Base-by-base conservation (phyloP, 495 filamentous ascomycete genomes). In the Hyphodiscus hymeniophilus region DNA sequence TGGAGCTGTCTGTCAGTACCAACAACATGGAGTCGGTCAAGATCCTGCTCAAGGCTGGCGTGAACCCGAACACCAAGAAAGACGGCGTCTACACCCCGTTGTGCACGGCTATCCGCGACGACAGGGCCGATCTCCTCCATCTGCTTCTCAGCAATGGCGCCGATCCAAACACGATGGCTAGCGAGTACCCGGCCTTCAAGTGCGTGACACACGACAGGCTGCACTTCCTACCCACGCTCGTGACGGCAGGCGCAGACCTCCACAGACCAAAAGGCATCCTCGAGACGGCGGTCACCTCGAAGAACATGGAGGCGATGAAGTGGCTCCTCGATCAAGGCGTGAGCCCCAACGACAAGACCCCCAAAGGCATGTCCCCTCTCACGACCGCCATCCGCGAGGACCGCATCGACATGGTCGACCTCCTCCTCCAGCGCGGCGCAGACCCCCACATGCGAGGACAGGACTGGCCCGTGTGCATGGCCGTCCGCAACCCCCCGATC, bases 401-500 rank as follows among this genome's bases (percentile, higher is more conserved):
- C 41, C 66, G 67, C 2, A 45, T 52, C 12, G 66, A 74, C 7
- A 55, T 76, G 42, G 57, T 78, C 39, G 67, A 71, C 35, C 56
- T 71, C 20, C 66, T 80, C 2, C 55, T 77, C 8, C 53, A 58
- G 13, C 62, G 71, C 31, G 74, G 76, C 16, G 75, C 75, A 1
- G 69, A 79, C 43, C 67, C 72, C 3, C 69, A 71, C 32, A 51
- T 73, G 11, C 63, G 73, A 32, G 71, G 75, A 31, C 56, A 76
- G 46, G 73, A 79, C 53, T 76, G 72, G 71, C 75, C 75, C 1
- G 58, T 79, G 12, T 73, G 65, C 47, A 74, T 79, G 69, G 74
- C 75, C 0, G 70, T 73, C 22, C 62, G 60, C 13, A 64, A 66
- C 7, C 70, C 74, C 0, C 48, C 50, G 0, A 69, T 77, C 31